Conservation (phyloP, 1,139 yeast species). For the Sugiyamaella neomexicana region DNA sequence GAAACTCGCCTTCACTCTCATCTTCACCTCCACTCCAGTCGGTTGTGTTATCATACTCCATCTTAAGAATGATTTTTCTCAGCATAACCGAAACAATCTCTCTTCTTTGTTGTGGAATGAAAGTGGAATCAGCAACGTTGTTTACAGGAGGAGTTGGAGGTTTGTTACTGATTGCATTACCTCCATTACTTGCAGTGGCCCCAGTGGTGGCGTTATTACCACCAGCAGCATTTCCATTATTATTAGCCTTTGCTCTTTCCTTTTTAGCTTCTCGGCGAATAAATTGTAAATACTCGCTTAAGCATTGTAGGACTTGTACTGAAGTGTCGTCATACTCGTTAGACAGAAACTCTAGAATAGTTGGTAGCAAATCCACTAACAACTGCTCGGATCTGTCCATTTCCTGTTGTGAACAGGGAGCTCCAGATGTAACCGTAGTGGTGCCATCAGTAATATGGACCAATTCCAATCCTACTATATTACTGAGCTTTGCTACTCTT, state of each 20-base stretch:
- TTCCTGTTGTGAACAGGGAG: constrained; percentile 33
- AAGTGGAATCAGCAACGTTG: constrained; percentile 36
- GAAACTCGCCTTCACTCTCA: constrained; percentile 74
- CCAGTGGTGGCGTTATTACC: too few relatives aligned
- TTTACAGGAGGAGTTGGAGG: constrained; percentile 20
- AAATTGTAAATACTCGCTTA: constrained; percentile 69
- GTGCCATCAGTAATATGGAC: constrained; percentile 61
- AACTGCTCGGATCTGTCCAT: constrained; percentile 46
- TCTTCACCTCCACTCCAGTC: constrained; percentile 52
- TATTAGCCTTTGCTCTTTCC: constrained; percentile 29
- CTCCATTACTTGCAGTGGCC: constrained; percentile 31
- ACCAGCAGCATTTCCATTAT: too few relatives aligned
- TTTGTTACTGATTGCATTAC: not conserved
- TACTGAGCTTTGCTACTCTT: constrained; percentile 69
- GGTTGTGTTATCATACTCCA: constrained; percentile 74
- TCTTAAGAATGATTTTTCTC: constrained; percentile 68
- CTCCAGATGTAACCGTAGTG: constrained; percentile 36
- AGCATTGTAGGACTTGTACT: constrained; percentile 75
- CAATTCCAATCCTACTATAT: constrained; percentile 74
- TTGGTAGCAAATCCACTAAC: constrained; percentile 69
- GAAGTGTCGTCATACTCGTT: constrained; percentile 91
- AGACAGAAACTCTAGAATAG: constrained; percentile 64
- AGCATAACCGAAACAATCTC: constrained; percentile 62
- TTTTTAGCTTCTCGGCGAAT: constrained; percentile 56
- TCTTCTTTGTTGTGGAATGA: constrained; percentile 41